These are phyloP conservation scores for Cenchrus fungigraminus DNA, from an alignment of 176 grass and related monocot species.

Conservation along the genomic window DNA sequence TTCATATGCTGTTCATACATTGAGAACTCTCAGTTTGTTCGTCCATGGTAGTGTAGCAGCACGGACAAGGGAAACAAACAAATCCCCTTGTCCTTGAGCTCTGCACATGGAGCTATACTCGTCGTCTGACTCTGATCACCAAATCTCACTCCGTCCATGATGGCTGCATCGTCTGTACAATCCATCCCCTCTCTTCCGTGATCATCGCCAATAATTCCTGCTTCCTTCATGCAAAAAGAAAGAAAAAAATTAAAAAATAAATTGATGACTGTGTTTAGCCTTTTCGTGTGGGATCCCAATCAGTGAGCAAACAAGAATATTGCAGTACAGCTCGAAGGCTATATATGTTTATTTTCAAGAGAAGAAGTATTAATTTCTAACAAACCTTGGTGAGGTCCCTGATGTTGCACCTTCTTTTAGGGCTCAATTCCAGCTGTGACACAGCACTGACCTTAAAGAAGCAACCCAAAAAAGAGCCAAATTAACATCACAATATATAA, in stretches of 20 bases:
- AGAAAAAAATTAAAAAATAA: conserved; percentile 20
- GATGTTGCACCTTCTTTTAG: conserved; percentile 59
- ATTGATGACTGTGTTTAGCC: not conserved
- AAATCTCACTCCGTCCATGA: conserved; percentile 43
- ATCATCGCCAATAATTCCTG: conserved; percentile 45
- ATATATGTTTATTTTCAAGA: not conserved
- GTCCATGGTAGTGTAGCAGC: conserved; percentile 60
- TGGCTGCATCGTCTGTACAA: conserved; percentile 14
- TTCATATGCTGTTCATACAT: conserved; percentile 43
- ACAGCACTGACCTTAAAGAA: conserved; percentile 70
- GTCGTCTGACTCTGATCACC: conserved; percentile 49
- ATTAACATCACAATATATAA: conserved; percentile 7
- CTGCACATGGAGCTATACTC: conserved; percentile 64
- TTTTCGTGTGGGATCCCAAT: not conserved
- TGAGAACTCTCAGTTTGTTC: conserved; percentile 19
- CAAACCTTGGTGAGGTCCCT: conserved; percentile 53
- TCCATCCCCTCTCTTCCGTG: conserved; percentile 37
- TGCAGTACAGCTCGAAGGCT: not conserved
- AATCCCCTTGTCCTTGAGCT: conserved; percentile 82
- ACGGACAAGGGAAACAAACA: conserved; percentile 77
- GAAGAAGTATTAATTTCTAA: not conserved
- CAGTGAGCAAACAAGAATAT: not conserved
- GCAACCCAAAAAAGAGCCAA: conserved; percentile 26
- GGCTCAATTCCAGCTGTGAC: conserved; percentile 54
- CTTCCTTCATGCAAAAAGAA: conserved; percentile 18